Percentiles rank a stretch among this genome's conserved stretches.
Evolutionary conservation across 176 grass and related monocot species (phyloP).

Genomic region (maize (Zea mays)): DNA sequence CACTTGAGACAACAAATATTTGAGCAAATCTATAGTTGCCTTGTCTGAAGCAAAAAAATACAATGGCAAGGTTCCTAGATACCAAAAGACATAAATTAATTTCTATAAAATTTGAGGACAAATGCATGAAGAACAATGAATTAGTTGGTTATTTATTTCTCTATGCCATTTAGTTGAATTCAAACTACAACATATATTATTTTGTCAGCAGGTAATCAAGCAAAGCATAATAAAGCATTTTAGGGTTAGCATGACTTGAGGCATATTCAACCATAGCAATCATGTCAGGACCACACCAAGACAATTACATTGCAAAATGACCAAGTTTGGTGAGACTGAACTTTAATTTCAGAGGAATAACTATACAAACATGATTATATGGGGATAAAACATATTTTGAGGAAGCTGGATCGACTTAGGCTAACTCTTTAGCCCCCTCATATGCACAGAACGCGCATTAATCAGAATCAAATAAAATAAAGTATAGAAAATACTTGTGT

Average conservation of each 20-base stretch:
- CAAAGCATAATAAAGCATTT: constrained; percentile 26
- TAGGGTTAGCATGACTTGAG: neutral
- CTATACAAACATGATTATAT: constrained; percentile 65
- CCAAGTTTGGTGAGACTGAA: neutral
- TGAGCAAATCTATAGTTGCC: neutral
- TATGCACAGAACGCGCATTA: no score
- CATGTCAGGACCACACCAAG: neutral
- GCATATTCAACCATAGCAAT: constrained; percentile 8
- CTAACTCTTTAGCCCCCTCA: constrained; percentile 88
- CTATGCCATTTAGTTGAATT: neutral
- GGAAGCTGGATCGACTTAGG: constrained; percentile 60
- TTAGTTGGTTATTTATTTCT: no score
- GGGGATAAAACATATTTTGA: constrained; percentile 65
- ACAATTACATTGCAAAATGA: neutral
- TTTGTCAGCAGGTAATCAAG: neutral
- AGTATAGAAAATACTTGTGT: no score
- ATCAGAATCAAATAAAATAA: no score
- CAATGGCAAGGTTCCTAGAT: neutral
- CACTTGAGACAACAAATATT: no score
- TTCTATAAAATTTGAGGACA: neutral
- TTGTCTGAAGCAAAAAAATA: constrained; percentile 12
- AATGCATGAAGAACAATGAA: neutral
- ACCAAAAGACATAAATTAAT: neutral
- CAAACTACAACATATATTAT: neutral
- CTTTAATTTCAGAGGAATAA: constrained; percentile 7